Percentiles rank a stretch among this genome's conserved stretches.
These are phyloP conservation scores for Crithidia acanthocephali DNA, from an alignment of 208 protist genomes.

Conservation along the genomic window DNA sequence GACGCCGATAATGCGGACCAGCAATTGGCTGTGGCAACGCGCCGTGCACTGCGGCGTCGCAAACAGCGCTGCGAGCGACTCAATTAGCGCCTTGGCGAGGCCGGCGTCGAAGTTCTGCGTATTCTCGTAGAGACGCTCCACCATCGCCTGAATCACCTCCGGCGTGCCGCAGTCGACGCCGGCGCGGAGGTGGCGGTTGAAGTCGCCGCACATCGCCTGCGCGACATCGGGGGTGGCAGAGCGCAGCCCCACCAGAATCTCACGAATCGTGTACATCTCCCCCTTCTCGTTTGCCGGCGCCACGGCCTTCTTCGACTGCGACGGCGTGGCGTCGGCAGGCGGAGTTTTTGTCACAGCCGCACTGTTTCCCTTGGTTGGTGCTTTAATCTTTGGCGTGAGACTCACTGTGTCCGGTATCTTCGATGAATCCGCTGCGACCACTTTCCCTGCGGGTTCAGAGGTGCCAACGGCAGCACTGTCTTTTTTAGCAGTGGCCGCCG, in stretches of 20 bases:
- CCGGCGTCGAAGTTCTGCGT: slow-evolving; percentile 56
- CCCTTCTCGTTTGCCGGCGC: slow-evolving; percentile 23
- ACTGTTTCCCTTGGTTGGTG: not conserved
- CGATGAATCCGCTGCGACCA: not conserved
- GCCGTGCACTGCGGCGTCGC: slow-evolving; percentile 42
- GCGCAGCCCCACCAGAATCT: slow-evolving; percentile 76
- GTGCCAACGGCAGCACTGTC: not conserved
- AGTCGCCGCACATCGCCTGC: slow-evolving; percentile 68
- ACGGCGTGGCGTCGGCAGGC: not conserved
- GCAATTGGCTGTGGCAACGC: slow-evolving; percentile 70
- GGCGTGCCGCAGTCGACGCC: slow-evolving; percentile 73
- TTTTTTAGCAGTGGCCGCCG: not conserved
- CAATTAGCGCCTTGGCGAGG: slow-evolving; percentile 64
- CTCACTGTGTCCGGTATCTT: slow-evolving; percentile 9
- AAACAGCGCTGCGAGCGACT: slow-evolving; percentile 75
- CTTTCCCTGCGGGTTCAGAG: not conserved
- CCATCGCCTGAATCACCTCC: slow-evolving; percentile 83
- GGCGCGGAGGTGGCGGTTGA: slow-evolving; percentile 59
- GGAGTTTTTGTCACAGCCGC: not conserved
- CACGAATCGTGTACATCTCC: slow-evolving; percentile 74
- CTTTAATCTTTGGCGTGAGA: not conserved
- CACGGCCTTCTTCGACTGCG: not conserved
- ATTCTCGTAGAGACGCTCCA: slow-evolving; percentile 81
- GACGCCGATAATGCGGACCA: slow-evolving; percentile 73
- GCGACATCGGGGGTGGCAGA: slow-evolving; percentile 63